Conservation (phyloP, 257 asterid species). For the Thymus mandschuricus region DNA sequence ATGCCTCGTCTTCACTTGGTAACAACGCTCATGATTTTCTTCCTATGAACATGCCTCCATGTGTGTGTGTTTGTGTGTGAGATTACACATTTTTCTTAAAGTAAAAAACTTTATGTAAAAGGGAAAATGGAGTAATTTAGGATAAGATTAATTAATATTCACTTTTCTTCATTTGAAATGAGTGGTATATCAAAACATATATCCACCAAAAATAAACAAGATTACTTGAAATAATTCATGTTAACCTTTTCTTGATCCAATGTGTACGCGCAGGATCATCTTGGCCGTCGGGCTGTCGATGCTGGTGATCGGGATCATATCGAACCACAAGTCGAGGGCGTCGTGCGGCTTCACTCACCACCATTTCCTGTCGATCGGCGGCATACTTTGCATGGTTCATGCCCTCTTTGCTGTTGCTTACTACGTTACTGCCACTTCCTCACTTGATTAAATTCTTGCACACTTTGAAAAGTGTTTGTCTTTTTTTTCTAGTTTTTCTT, state of each 20-base stretch:
- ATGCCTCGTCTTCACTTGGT: constrained; percentile 78
- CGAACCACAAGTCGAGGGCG: constrained; percentile 77
- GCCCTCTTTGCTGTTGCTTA: constrained; percentile 73
- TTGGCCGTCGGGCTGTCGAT: constrained; percentile 63
- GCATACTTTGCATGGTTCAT: constrained; percentile 78
- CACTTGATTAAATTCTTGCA: constrained; percentile 4
- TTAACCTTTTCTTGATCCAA: too few species aligned
- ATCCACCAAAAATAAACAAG: background rate
- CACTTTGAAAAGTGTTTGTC: background rate
- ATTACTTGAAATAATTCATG: too few species aligned
- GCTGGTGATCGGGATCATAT: constrained; percentile 74
- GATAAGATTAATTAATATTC: too few species aligned
- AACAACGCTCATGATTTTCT: background rate
- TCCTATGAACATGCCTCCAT: too few species aligned
- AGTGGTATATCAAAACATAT: too few species aligned
- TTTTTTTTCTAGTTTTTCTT: constrained; percentile 8
- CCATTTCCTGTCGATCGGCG: constrained; percentile 80
- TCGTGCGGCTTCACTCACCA: constrained; percentile 85
- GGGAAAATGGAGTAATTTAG: too few species aligned
- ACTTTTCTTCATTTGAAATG: background rate
- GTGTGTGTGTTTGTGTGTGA: too few species aligned
- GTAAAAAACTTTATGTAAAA: too few species aligned
- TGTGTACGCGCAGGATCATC: constrained; percentile 57
- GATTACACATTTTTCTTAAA: too few species aligned
- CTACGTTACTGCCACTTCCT: constrained; percentile 36